phyloP scores from a whole-genome alignment of 192 early-diverging fungal species.

The Pilaira anomala region DNA sequence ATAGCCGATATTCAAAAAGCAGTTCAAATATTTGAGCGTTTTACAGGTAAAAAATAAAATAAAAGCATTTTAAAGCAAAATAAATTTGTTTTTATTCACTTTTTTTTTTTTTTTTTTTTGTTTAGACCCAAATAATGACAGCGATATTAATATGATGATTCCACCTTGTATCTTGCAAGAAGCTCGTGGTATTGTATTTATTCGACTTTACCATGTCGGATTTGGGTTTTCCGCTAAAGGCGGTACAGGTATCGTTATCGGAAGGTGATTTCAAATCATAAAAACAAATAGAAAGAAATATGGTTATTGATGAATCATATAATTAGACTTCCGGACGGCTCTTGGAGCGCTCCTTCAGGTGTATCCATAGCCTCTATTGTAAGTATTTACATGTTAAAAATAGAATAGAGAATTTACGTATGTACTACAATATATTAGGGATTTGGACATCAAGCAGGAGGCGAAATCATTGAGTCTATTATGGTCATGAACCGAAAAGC shows the following conservation, averaged over 20 bases:
- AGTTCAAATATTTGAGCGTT: conserved; percentile 11
- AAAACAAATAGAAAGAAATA: background rate
- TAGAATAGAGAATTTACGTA: background rate
- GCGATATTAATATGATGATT: conserved; percentile 21
- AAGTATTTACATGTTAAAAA: conserved; percentile 5
- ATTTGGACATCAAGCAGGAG: conserved; percentile 24
- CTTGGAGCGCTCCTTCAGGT: conserved; percentile 33
- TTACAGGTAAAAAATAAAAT: conserved; percentile 5
- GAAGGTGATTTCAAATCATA: conserved; percentile 17
- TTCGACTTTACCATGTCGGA: conserved; percentile 20
- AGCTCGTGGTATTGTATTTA: conserved; percentile 27
- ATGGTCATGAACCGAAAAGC: conserved; percentile 31
- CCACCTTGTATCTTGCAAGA: conserved; percentile 15
- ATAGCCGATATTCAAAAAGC: conserved; percentile 10
- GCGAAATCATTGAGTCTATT: conserved; percentile 24
- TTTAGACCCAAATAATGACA: conserved; percentile 16
- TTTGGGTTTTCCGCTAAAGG: conserved; percentile 20
- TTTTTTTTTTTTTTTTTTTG: background rate
- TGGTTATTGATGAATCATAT: background rate
- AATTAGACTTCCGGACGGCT: no score
- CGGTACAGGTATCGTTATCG: conserved; percentile 30
- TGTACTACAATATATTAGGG: conserved; percentile 13
- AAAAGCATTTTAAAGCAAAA: background rate
- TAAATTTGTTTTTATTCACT: no score
- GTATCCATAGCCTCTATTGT: conserved; percentile 22